phyloP scores from a whole-genome alignment of 2,329 filamentous ascomycete species.

The Dactylella cylindrospora region DNA sequence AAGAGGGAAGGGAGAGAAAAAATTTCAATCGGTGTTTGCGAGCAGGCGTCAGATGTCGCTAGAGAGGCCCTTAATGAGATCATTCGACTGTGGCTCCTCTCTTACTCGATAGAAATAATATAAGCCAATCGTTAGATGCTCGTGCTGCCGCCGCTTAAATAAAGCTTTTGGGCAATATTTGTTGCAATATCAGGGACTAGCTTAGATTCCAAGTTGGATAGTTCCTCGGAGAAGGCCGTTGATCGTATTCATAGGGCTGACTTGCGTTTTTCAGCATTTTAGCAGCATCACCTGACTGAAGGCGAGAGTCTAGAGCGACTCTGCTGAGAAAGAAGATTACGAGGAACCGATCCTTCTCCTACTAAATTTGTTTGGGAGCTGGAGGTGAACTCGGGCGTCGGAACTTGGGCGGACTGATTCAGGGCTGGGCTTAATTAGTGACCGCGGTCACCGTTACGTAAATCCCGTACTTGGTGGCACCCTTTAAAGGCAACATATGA shows the following conservation, averaged over 20 bases:
- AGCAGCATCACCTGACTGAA: constrained; percentile 11
- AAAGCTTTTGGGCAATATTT: background rate
- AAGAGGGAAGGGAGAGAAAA: no score
- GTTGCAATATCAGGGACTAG: constrained; percentile 2
- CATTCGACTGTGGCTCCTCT: no score
- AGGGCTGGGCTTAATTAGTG: no score
- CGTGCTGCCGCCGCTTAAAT: constrained; percentile 16
- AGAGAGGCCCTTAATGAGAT: constrained; percentile 29
- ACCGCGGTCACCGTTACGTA: no score
- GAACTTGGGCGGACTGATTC: no score
- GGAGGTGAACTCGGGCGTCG: no score
- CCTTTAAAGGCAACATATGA: no score
- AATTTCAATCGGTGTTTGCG: background rate
- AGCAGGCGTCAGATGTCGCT: constrained; percentile 27
- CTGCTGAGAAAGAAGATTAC: no score
- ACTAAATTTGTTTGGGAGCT: no score
- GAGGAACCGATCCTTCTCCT: no score
- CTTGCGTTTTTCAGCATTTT: constrained; percentile 1
- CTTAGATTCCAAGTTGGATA: background rate
- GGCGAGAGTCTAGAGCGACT: constrained; percentile 23
- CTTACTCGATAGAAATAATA: constrained; percentile 29
- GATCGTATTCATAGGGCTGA: constrained; percentile 27
- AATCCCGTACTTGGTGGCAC: no score
- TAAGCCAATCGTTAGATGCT: constrained; percentile 34
- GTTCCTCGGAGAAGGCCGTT: constrained; percentile 33